Evolutionary conservation across 176 grass and related monocot species (phyloP), one percentile per base, ranked within the genome.

Genomic region (bread wheat (Triticum aestivum)): DNA sequence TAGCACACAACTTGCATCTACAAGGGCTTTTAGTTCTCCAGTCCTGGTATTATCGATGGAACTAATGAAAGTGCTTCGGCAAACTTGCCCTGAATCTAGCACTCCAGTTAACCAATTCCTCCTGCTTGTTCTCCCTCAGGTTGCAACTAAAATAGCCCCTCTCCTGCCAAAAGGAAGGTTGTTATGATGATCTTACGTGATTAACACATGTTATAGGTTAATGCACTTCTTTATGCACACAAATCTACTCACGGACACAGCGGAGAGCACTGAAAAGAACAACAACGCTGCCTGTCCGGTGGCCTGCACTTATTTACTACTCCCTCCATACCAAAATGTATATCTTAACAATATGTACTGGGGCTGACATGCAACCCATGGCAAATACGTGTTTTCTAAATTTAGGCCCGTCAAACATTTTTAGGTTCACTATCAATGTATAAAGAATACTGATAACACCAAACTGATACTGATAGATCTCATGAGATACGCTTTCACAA

Each of bases 121-220:
- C 45, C 47, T 13, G 11, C 26, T 3, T 1, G 33, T 59, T 2
- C 4, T 65, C 47, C 35, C 66, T 75, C 24, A 9, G 35, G 35
- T 65, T 17, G 5, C 61, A 73, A 33, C 77, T 89, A 89, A 61
- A 89, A 89, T 37, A 89, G 21, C 34, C 88, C 82, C 34, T 85
- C 61, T 69, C 77, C 83, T 85, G 88, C 69, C 77, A 89, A 71
- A 61, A 76, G 75, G 49, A 73, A 83, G 35, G 47, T 51, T 15
- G 47, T 77, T 84, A 72, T 2, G 1, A 64, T 12, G 2, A 74
- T 89, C 15, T 42, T 85, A 29, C 3, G 2, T 47, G 6, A 80
- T 20, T 34, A 61, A 74, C 15, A 44, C 11, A 35, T 4, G 75
- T 23, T 63, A 87, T 52, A 17, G 3, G 65, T 42, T 51, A 51